phyloP scores from a whole-genome alignment of 106 monocot genomes.

The Gastrodia elata region DNA sequence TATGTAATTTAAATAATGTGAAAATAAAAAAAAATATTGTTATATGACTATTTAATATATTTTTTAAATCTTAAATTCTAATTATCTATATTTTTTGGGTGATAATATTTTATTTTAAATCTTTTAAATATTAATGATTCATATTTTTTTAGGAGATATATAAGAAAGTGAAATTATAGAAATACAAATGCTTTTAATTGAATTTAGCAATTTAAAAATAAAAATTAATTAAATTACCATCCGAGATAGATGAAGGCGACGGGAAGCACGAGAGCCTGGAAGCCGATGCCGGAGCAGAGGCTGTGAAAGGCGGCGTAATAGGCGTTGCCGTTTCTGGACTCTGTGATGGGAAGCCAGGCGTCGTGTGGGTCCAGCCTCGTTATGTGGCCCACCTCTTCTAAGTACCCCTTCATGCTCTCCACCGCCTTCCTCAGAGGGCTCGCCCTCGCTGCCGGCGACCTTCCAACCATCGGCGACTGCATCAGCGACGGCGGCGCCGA shows the following conservation, averaged over 20 bases:
- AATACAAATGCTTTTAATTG: not conserved
- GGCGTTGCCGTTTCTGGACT: slow-evolving; percentile 87
- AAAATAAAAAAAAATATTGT: too few species aligned
- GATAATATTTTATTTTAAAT: not conserved
- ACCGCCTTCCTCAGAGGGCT: slow-evolving; percentile 58
- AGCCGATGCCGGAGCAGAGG: slow-evolving; percentile 77
- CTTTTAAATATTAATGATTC: not conserved
- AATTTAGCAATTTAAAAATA: not conserved
- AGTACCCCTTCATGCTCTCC: slow-evolving; percentile 42
- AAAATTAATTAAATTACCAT: slow-evolving; percentile 28
- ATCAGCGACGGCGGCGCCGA: slow-evolving; percentile 34
- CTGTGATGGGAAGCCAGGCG: slow-evolving; percentile 89
- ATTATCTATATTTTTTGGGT: not conserved
- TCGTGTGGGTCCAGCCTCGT: slow-evolving; percentile 64
- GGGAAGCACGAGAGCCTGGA: slow-evolving; percentile 81
- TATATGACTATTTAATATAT: too few species aligned
- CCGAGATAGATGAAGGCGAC: slow-evolving; percentile 74
- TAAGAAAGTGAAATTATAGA: too few species aligned
- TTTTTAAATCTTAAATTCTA: too few species aligned
- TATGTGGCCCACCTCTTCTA: slow-evolving; percentile 67
- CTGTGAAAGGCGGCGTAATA: slow-evolving; percentile 85
- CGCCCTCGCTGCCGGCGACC: slow-evolving; percentile 28
- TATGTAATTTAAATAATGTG: too few species aligned
- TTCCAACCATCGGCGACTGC: slow-evolving; percentile 22
- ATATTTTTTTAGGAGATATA: not conserved